A percentile compares a stretch with the other conserved stretches of the same genome.
These are phyloP conservation scores for Miamiensis avidus DNA, from an alignment of 169 alveolate genomes.

Conservation along the genomic window DNA sequence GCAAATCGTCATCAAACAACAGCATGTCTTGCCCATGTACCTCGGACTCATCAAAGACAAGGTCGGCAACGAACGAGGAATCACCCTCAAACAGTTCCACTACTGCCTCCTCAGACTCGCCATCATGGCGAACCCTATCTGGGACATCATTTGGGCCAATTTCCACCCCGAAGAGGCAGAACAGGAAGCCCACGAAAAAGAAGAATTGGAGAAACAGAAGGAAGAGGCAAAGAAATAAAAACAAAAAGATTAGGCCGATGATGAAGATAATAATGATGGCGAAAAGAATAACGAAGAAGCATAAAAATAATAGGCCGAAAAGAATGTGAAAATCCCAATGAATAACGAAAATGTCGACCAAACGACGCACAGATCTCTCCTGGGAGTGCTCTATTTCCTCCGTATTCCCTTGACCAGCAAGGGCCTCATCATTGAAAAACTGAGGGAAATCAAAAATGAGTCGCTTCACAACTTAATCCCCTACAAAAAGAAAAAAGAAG, in stretches of 20 bases:
- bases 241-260: not conserved
- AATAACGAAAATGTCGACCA: not conserved
- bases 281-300: no score
- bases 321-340: not conserved
- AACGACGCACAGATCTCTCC: not conserved
- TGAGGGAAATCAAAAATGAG: not conserved
- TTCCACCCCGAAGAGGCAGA: not conserved
- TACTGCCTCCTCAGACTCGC: not conserved
- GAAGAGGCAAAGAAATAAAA: not conserved
- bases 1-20: not conserved
- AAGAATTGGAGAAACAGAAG: no score
- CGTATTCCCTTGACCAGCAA: not conserved
- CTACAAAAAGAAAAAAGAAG: not conserved
- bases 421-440: not conserved
- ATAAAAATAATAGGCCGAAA: no score
- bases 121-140: not conserved
- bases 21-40: not conserved
- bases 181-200: not conserved
- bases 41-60: not conserved
- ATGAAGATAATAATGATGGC: not conserved
- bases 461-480: not conserved
- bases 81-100: not conserved
- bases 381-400: not conserved
- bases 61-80: not conserved
- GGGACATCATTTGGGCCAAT: not conserved